Evolutionary conservation across 2,329 filamentous ascomycete species (phyloP).

Genomic region (Claviceps spartinae): DNA sequence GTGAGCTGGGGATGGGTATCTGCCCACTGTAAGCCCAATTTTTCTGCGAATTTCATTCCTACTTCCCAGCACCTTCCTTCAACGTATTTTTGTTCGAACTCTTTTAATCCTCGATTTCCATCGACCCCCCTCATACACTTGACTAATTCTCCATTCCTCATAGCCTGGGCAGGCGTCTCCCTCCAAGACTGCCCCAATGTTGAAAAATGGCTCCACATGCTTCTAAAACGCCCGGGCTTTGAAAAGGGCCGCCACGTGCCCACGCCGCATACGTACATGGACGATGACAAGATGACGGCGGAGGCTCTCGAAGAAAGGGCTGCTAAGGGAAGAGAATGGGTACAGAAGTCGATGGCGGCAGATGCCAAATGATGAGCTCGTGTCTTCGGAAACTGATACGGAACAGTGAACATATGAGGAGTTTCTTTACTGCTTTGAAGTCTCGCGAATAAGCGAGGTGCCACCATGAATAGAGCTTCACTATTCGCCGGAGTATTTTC

Average conservation of each 20-base stretch:
- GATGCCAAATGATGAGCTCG: constrained; percentile 37
- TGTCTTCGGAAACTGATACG: not conserved
- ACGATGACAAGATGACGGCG: constrained; percentile 27
- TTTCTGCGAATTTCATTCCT: not conserved
- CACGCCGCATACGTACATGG: constrained; percentile 46
- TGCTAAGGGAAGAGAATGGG: constrained; percentile 42
- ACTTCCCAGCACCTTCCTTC: too few relatives aligned
- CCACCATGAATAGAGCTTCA: too few relatives aligned
- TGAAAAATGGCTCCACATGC: constrained; percentile 61
- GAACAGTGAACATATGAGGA: too few relatives aligned
- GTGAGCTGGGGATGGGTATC: constrained; percentile 69
- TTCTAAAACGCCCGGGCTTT: constrained; percentile 55
- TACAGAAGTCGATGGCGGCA: constrained; percentile 55
- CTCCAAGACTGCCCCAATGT: constrained; percentile 63
- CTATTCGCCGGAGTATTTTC: too few relatives aligned
- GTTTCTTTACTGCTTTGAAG: too few relatives aligned
- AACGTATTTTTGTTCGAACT: too few relatives aligned
- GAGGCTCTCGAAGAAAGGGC: constrained; percentile 45
- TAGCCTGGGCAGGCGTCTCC: constrained; percentile 31
- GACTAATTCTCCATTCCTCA: not conserved
- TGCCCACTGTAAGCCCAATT: constrained; percentile 23
- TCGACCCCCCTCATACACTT: too few relatives aligned
- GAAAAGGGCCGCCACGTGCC: constrained; percentile 68
- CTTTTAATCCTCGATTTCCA: too few relatives aligned
- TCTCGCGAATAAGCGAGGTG: too few relatives aligned